A percentile compares a stretch with the other conserved stretches of the same genome.
Evolutionary conservation across 1,139 yeast genomes (phyloP).

Genomic region (Ogataea hybrid): DNA sequence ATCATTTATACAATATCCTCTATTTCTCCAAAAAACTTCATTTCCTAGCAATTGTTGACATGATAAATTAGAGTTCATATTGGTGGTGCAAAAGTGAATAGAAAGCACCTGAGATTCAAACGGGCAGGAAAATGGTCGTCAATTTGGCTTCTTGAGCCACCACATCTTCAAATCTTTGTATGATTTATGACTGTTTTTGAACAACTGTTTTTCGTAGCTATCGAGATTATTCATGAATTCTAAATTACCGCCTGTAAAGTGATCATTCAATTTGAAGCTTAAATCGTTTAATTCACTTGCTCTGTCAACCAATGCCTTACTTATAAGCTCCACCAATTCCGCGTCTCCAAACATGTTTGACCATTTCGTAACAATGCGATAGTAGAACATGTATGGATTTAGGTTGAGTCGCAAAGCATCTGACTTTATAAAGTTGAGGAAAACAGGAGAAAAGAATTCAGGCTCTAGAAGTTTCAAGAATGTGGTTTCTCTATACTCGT

Average conservation of each 20-base stretch:
- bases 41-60: too few species aligned
- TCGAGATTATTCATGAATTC: slow-evolving; percentile 67
- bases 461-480: slow-evolving; percentile 72
- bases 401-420: slow-evolving; percentile 68
- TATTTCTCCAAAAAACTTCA: too few species aligned
- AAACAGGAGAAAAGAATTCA: slow-evolving; percentile 58
- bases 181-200: slow-evolving; percentile 57
- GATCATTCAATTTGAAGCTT: slow-evolving; percentile 24
- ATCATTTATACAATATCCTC: too few species aligned
- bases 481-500: slow-evolving; percentile 41
- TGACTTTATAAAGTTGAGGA: slow-evolving; percentile 78
- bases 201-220: slow-evolving; percentile 67
- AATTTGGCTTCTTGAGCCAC: slow-evolving; percentile 35
- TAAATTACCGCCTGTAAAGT: slow-evolving; percentile 24
- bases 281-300: slow-evolving; percentile 69
- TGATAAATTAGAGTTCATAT: too few species aligned
- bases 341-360: slow-evolving; percentile 62
- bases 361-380: slow-evolving; percentile 73
- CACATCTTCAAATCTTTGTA: slow-evolving; percentile 64
- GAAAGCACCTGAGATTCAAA: too few species aligned
- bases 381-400: slow-evolving; percentile 63
- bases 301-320: slow-evolving; percentile 51
- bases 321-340: slow-evolving; percentile 54
- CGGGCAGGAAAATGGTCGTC: neutral
- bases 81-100: too few species aligned